Percentiles rank a stretch among this genome's conserved stretches.
Conservation (phyloP, 31 red algal species). For the Porphyra umbilicalis region DNA sequence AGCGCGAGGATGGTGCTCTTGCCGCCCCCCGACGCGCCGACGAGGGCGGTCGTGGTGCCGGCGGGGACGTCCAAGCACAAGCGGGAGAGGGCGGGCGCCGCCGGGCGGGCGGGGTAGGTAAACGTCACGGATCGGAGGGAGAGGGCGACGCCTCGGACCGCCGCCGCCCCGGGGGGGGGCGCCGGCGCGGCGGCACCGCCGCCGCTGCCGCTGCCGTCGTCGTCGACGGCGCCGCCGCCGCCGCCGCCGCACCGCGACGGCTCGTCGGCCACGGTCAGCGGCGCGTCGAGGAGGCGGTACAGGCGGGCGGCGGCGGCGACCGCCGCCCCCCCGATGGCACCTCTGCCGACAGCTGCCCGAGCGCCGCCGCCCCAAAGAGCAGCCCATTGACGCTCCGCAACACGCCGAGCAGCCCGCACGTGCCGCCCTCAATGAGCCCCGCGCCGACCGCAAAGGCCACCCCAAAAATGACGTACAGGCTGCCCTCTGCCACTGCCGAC, state of each 20-base stretch:
- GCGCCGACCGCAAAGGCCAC: background rate
- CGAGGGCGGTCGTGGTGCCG: slow-evolving; percentile 33
- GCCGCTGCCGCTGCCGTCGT: too few species aligned
- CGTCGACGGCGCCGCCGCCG: too few species aligned
- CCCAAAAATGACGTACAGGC: background rate
- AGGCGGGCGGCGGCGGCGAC: background rate
- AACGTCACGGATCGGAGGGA: slow-evolving; percentile 24
- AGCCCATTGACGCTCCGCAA: background rate
- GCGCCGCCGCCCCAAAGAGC: background rate
- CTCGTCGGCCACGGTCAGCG: background rate
- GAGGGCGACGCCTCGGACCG: slow-evolving; percentile 1
- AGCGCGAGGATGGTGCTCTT: slow-evolving; percentile 39
- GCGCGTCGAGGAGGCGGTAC: background rate
- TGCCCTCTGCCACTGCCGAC: background rate
- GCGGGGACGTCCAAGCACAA: slow-evolving; percentile 12
- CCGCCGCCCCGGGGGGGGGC: too few species aligned
- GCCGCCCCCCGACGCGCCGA: slow-evolving; percentile 39
- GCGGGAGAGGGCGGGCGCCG: slow-evolving; percentile 4
- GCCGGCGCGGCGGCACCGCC: background rate
- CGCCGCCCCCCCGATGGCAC: background rate
- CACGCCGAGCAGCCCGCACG: background rate
- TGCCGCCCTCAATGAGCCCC: background rate
- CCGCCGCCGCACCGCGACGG: background rate
- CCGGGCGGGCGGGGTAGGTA: slow-evolving; percentile 12
- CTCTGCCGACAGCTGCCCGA: background rate